These are phyloP conservation scores for Saccharomycopsis fermentans DNA, from an alignment of 805 yeast species.

Conservation along the genomic window DNA sequence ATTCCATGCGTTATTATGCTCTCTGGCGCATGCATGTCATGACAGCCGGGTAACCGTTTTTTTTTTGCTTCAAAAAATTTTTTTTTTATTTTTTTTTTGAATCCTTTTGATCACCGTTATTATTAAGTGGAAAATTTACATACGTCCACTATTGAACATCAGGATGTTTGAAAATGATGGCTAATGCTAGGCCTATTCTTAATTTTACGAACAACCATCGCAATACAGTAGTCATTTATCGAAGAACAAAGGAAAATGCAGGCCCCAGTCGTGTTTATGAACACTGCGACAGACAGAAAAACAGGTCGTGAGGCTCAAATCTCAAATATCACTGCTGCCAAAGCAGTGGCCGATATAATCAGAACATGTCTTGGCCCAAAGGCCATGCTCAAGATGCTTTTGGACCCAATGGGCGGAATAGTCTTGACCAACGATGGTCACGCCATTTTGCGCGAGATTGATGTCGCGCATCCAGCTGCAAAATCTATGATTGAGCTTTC, in stretches of 20 bases:
- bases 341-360: constrained; percentile 95
- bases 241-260: constrained; percentile 38
- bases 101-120: neutral
- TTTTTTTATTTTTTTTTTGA: neutral
- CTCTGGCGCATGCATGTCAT: neutral
- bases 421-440: constrained; percentile 98
- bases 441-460: constrained; percentile 94
- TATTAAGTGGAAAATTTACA: neutral
- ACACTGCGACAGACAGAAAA: constrained; percentile 86
- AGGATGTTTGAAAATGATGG: neutral
- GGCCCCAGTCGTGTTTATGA: constrained; percentile 77
- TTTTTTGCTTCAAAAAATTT: neutral
- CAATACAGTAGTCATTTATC: neutral
- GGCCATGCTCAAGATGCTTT: constrained; percentile 95
- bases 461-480: constrained; percentile 98
- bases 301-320: constrained; percentile 96
- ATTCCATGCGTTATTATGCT: neutral
- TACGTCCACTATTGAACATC: neutral
- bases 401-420: constrained; percentile 92
- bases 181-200: too few relatives aligned
- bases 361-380: constrained; percentile 98
- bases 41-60: neutral
- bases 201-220: neutral
- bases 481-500: constrained; percentile 95
- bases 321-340: constrained; percentile 97